Conservation (phyloP, 1,284 basidiomycete species). For the Ceratobasidium sp. region DNA sequence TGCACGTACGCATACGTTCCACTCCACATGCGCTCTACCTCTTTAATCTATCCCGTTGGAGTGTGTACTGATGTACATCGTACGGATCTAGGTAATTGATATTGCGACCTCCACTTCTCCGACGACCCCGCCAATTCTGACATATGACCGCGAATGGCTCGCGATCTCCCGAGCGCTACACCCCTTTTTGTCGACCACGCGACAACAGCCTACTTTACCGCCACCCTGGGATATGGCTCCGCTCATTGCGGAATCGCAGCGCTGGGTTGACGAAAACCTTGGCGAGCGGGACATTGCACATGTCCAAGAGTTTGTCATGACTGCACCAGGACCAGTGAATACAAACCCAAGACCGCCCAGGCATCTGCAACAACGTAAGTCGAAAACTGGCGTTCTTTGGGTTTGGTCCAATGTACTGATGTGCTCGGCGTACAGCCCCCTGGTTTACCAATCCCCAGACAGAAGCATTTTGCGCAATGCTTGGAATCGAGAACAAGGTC, state of each 20-base stretch:
- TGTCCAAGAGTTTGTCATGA: constrained; percentile 76
- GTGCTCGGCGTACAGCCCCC: constrained; percentile 57
- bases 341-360: constrained; percentile 10
- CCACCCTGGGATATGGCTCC: constrained; percentile 62
- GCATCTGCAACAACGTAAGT: constrained; percentile 40
- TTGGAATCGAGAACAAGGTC: constrained; percentile 82
- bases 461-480: constrained; percentile 79
- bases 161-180: constrained; percentile 90
- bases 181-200: constrained; percentile 69
- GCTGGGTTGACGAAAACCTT: constrained; percentile 69
- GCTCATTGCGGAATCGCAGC: constrained; percentile 67
- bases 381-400: neutral
- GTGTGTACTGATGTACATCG: neutral
- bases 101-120: constrained; percentile 54
- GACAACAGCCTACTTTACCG: constrained; percentile 64
- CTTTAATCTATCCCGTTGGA: neutral
- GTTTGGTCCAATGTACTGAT: neutral
- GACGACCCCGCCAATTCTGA: constrained; percentile 49
- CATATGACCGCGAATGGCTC: constrained; percentile 91
- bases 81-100: constrained; percentile 68
- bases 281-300: constrained; percentile 57
- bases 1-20: constrained; percentile 69
- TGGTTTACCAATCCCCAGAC: constrained; percentile 94
- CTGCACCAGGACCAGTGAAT: constrained; percentile 67
- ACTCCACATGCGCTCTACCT: neutral